phyloP scores from a whole-genome alignment of 140 eudicot species.

The Ambrosia hybrid region DNA sequence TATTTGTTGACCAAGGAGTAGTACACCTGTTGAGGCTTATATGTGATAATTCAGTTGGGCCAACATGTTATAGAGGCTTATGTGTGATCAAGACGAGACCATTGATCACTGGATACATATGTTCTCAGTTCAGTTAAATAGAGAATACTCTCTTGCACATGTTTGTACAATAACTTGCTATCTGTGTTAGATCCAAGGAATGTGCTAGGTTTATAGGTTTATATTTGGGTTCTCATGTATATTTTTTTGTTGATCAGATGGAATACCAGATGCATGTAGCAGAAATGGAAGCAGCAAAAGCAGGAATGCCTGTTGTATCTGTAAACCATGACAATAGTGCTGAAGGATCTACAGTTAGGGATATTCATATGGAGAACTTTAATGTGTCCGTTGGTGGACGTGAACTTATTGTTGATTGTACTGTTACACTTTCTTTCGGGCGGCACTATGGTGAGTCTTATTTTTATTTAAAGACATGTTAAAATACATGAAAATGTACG shows the following conservation, averaged over 20 bases:
- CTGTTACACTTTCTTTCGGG: slow-evolving; percentile 85
- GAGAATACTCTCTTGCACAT: slow-evolving; percentile 2
- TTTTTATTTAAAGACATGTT: background rate
- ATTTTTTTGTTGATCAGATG: slow-evolving; percentile 36
- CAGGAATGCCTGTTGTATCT: slow-evolving; percentile 93
- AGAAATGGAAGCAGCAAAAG: slow-evolving; percentile 95
- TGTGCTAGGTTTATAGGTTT: background rate
- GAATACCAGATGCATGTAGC: slow-evolving; percentile 85
- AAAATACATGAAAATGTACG: too few relatives aligned
- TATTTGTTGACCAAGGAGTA: too few relatives aligned
- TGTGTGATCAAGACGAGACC: too few relatives aligned
- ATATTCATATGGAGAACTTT: slow-evolving; percentile 90
- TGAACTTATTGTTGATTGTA: slow-evolving; percentile 89
- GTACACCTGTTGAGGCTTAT: background rate
- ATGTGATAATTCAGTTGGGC: background rate
- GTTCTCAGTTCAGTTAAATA: slow-evolving; percentile 1
- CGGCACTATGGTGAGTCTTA: slow-evolving; percentile 83
- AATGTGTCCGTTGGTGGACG: slow-evolving; percentile 97
- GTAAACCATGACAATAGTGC: slow-evolving; percentile 71
- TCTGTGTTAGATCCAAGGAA: background rate
- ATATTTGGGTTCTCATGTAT: slow-evolving; percentile 16
- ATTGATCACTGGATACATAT: background rate
- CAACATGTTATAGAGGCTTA: slow-evolving; percentile 8
- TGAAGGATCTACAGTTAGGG: slow-evolving; percentile 73
- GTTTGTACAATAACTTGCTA: slow-evolving; percentile 6